Base-by-base conservation (phyloP, 2,329 filamentous ascomycete species). In the Emmonsiellopsis sp. region DNA sequence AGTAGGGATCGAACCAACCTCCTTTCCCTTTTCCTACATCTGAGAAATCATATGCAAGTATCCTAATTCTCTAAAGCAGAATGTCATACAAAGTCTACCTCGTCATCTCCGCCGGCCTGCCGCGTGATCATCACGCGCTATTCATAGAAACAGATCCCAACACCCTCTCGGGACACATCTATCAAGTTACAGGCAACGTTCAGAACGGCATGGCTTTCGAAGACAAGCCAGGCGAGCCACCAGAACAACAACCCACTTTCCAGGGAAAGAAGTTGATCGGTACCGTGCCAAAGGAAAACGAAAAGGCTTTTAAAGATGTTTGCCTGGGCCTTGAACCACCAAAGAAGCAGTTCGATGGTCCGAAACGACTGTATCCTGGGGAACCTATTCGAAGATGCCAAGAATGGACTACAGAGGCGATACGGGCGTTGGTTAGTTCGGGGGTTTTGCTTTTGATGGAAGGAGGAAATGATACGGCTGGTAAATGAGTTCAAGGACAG, bases 111-210 rank as follows among this genome's bases (percentile, higher is more conserved):
- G 54, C 49, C 36, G 56, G 58, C 43, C 34, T 63, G 14, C 59
- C 62, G n/a, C 58, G 53, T 10, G 54, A 67, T 51, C 64, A 65
- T 55, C 57, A 63, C 50, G 57, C 56, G 27, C 55, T 65, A 14
- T 66, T 64, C 53, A 47, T 66, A 37, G 56, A 60, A 54, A 61
- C 57, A 34, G 36, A 58, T 39, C 53, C 57, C 21, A 33, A 37
- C 21, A 55, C 53, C 6, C 45, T 53, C 8, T 55, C 55, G 8
- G 62, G 61, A 39, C 56, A 55, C 11, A 50, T 57, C 6, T 60
- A 63, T 50, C 62, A 68, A 42, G 64, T 66, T 33, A 61, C 58
- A 4, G 63, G 65, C 42, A 61, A 63, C 54, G 64, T 68, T 43
- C 63, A 65, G 39, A 57, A 60, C 44, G 63, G 65, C 7, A 66